phyloP scores from a whole-genome alignment of 2,329 filamentous ascomycete genomes.

The Ceratocystiopsis sp. region DNA sequence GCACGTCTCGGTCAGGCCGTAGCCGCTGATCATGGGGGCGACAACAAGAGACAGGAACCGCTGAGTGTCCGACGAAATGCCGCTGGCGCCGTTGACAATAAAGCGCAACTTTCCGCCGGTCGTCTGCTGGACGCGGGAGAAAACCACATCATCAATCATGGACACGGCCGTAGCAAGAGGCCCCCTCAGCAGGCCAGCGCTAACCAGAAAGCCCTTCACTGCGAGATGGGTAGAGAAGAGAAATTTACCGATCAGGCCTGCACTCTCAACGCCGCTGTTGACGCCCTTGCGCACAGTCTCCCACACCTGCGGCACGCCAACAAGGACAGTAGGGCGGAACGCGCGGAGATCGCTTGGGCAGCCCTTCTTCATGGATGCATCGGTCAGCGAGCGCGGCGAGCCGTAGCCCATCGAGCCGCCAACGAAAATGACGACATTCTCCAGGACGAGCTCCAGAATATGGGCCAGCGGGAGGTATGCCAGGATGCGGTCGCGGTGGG shows the following conservation, averaged over 20 bases:
- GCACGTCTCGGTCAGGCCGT: constrained; percentile 86
- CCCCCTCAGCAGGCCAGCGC: constrained; percentile 27
- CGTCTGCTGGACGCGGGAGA: constrained; percentile 78
- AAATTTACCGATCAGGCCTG: constrained; percentile 51
- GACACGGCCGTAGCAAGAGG: constrained; percentile 35
- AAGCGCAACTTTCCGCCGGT: constrained; percentile 81
- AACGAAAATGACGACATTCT: constrained; percentile 78
- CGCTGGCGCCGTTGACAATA: constrained; percentile 87
- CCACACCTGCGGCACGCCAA: constrained; percentile 94
- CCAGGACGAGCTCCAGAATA: constrained; percentile 91
- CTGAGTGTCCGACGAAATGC: constrained; percentile 73
- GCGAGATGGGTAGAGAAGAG: constrained; percentile 57
- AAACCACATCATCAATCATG: constrained; percentile 66
- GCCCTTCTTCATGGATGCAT: constrained; percentile 61
- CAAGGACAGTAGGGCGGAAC: constrained; percentile 73
- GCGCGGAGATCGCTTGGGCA: constrained; percentile 89
- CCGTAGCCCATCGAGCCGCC: constrained; percentile 90
- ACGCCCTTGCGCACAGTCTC: constrained; percentile 96
- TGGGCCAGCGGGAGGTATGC: constrained; percentile 90
- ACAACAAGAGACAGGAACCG: constrained; percentile 84
- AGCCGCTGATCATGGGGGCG: constrained; percentile 86
- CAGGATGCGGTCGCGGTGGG: constrained; percentile 60
- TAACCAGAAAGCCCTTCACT: constrained; percentile 41
- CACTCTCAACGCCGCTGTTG: constrained; percentile 55
- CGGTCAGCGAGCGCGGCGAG: constrained; percentile 74